A percentile compares a stretch with the other conserved stretches of the same genome.
Evolutionary conservation across 148 eudicot species (phyloP).

Genomic region (Dysphania ambrosioides): DNA sequence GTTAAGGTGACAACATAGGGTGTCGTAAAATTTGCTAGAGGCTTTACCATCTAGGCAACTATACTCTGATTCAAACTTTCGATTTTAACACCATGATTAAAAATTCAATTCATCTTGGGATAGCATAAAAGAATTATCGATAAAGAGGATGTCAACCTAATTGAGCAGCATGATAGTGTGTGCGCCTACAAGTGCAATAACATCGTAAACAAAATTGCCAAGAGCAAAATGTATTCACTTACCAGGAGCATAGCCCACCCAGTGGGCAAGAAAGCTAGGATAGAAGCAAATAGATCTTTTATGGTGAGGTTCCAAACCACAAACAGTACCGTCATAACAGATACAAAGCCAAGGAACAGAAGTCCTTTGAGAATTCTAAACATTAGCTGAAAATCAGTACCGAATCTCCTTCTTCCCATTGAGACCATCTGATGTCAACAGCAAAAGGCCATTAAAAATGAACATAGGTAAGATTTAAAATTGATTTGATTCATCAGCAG

Average conservation of each 20-base stretch:
- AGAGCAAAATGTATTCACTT: conserved; percentile 26
- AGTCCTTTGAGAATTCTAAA: conserved; percentile 95
- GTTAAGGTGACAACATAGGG: background rate
- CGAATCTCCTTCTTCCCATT: conserved; percentile 90
- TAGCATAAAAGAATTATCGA: too few relatives aligned
- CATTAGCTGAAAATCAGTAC: conserved; percentile 98
- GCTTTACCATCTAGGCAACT: too few relatives aligned
- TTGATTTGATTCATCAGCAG: background rate
- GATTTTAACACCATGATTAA: background rate
- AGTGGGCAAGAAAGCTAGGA: conserved; percentile 88
- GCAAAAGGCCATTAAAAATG: conserved; percentile 22
- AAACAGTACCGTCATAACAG: conserved; percentile 85
- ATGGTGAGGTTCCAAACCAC: conserved; percentile 68
- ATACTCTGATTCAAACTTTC: too few relatives aligned
- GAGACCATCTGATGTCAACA: conserved; percentile 70
- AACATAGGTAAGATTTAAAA: background rate
- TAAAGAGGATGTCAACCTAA: too few relatives aligned
- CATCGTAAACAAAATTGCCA: background rate
- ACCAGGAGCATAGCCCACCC: conserved; percentile 96
- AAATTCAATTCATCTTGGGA: too few relatives aligned
- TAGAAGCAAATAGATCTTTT: conserved; percentile 70
- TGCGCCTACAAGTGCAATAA: background rate
- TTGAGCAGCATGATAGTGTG: too few relatives aligned
- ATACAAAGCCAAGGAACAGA: conserved; percentile 80
- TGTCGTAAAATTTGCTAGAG: background rate